Evolutionary conservation across 176 grass and related monocot genomes (phyloP), one percentile per base, ranked within the genome.

Genomic region (Musa beccarii): DNA sequence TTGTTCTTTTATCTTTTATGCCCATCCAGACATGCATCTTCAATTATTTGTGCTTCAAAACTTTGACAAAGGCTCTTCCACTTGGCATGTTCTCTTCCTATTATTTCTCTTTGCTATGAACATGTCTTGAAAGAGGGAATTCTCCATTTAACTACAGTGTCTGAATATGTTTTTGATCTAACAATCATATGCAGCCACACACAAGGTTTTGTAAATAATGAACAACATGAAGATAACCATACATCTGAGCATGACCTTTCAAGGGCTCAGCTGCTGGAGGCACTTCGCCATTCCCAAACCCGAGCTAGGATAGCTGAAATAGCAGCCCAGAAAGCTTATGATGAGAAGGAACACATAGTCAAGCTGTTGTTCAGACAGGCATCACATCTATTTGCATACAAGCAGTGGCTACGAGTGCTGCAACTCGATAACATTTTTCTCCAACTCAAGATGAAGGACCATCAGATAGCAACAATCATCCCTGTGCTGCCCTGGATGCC

Each of bases 401-500:
- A 92, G 79, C 96, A 99, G n/a, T 99, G 95, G 95, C 52, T 99
- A 25, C 88, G 88, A 85, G 84, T 99, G 79, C 68, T 94, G 73
- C 96, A 99, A 14, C 66, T 91, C 75, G 88, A 99, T 56, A 94
- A 88, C 62, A 80, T 99, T 51, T 89, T 88, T 79, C 91, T 95
- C 76, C 91, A 94, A 79, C 89, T 94, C 11, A 87, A 78, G 83
- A 51, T 84, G 20, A 87, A 87, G 51, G 88, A 99, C 8, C 67
- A 91, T n/a, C 93, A 86, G 54, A 66, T 93, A 56, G 66, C 89
- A 22, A 26, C 83, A 10, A 82, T 92, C 76, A 83, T 92, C 75
- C 89, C 85, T 0, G 83, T 83, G 10, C 54, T 87, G 67, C 84
- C 90, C 19, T 89, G 85, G 87, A 83, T 85, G 71, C 66, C 56